Evolutionary conservation across 2,329 filamentous ascomycete species (phyloP), one percentile per base, ranked within the genome.

Genomic region (Akanthomyces uredinophilus): DNA sequence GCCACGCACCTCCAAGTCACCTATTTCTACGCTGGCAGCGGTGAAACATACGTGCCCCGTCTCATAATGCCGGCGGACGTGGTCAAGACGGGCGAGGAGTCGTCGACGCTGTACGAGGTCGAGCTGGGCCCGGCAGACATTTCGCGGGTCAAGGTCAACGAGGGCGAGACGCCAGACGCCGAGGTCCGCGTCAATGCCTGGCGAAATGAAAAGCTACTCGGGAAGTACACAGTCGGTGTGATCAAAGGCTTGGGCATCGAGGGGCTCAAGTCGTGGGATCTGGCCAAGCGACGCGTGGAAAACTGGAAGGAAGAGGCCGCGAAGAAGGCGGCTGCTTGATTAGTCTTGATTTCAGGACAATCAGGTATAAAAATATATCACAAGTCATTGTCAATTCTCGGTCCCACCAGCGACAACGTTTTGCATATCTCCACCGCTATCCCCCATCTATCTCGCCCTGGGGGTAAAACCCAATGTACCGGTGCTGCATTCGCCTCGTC

Each of bases 141-240:
- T 7, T 13, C 8, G 7, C 52, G 52, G 16, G 52, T 32, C 52
- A 55, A 55, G 52, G 39, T 55, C 52, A 55, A 55, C 52, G 52
- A 55, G 37, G 37, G 39, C 52, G 52, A 44, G 52, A 29, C 52
- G 7, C 52, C 52, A 10, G 52, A 55, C 37, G 52, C 52, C n/a
- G 52, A 55, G 37, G 37, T 44, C 24, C 22, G 39, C 18, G 0
- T 55, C n/a, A 29, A 55, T 7, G 52, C 52, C 10, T 55, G 52
- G 52, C 52, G 52, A 16, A 29, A 44, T 16, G 52, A 55, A 7
- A 55, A 32, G 39, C 37, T 55, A 4, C 52, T 55, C 16, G 52
- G 37, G 4, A 20, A 29, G 18, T 55, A n/a, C 16, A 32, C 39
- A 14, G 20, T 55, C 32, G 52, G 52, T 7, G 22, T 44, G 10